A percentile compares a stretch with the other conserved stretches of the same genome.
Evolutionary conservation across 306 rosid species (phyloP).

Genomic region (Mimosa bimucronata): DNA sequence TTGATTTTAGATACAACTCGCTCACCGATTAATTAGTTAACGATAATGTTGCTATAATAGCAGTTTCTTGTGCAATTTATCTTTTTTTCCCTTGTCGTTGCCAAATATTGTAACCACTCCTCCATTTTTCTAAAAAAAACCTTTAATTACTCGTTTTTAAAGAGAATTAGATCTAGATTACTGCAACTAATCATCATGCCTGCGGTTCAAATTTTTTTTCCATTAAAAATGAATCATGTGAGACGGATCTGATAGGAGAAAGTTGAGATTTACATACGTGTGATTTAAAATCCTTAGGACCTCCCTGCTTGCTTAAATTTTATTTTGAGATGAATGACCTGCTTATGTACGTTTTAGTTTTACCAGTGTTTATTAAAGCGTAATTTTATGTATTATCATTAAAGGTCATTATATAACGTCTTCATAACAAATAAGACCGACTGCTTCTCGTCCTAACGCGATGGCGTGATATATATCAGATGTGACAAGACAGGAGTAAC

Average conservation of each 20-base stretch:
- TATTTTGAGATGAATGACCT: neutral
- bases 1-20: neutral
- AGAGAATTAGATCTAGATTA: too few relatives aligned
- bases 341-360: neutral
- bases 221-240: too few relatives aligned
- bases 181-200: too few relatives aligned
- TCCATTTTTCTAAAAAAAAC: neutral
- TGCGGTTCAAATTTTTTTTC: too few relatives aligned
- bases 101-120: neutral
- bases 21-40: neutral
- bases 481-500: neutral
- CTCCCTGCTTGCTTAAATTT: neutral
- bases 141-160: neutral
- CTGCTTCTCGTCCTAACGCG: neutral
- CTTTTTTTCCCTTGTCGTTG: neutral
- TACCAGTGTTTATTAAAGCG: neutral
- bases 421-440: neutral
- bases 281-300: too few relatives aligned
- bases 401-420: neutral
- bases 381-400: neutral
- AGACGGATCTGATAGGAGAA: too few relatives aligned
- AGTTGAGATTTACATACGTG: too few relatives aligned
- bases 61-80: neutral
- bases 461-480: neutral
- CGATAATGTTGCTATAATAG: neutral